phyloP scores from a whole-genome alignment of 2,329 filamentous ascomycete species.

The Colletotrichum tropicicola region DNA sequence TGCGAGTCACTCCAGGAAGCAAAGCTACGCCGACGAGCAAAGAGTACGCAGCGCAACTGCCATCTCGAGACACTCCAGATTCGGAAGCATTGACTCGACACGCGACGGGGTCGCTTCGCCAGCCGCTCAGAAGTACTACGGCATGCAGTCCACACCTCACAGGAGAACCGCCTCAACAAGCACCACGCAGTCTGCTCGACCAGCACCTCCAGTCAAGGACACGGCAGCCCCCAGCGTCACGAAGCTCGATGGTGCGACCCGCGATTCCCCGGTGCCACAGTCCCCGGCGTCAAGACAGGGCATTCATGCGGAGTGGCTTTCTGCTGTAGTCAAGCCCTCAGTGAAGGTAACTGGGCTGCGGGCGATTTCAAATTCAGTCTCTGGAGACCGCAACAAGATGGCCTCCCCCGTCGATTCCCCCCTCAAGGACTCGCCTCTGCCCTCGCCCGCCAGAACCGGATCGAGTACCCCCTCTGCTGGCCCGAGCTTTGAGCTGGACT shows the following conservation, averaged over 20 bases:
- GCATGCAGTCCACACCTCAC: conserved; percentile 56
- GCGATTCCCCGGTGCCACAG: conserved; percentile 51
- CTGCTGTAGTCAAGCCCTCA: conserved; percentile 57
- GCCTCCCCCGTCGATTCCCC: conserved; percentile 60
- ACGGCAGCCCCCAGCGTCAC: conserved; percentile 65
- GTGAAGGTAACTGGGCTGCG: conserved; percentile 72
- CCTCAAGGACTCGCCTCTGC: conserved; percentile 60
- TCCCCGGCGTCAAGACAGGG: conserved; percentile 51
- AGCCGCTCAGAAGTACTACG: conserved; percentile 78
- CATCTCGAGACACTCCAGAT: conserved; percentile 77
- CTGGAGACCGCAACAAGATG: conserved; percentile 63
- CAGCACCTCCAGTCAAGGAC: conserved; percentile 62
- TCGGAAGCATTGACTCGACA: conserved; percentile 81
- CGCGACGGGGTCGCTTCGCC: conserved; percentile 69
- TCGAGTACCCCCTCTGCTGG: conserved; percentile 75
- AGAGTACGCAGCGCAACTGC: conserved; percentile 71
- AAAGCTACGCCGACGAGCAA: conserved; percentile 82
- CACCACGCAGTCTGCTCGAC: conserved; percentile 63
- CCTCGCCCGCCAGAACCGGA: conserved; percentile 78
- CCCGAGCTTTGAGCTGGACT: conserved; percentile 82
- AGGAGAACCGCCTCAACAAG: conserved; percentile 69
- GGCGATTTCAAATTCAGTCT: conserved; percentile 82
- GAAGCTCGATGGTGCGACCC: conserved; percentile 60
- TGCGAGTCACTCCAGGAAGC: conserved; percentile 70
- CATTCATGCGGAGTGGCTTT: conserved; percentile 65